A percentile compares a stretch with the other conserved stretches of the same genome.
These are phyloP conservation scores for Pseudogymnoascus sp. DNA, from an alignment of 2,329 filamentous ascomycete species.

Conservation along the genomic window DNA sequence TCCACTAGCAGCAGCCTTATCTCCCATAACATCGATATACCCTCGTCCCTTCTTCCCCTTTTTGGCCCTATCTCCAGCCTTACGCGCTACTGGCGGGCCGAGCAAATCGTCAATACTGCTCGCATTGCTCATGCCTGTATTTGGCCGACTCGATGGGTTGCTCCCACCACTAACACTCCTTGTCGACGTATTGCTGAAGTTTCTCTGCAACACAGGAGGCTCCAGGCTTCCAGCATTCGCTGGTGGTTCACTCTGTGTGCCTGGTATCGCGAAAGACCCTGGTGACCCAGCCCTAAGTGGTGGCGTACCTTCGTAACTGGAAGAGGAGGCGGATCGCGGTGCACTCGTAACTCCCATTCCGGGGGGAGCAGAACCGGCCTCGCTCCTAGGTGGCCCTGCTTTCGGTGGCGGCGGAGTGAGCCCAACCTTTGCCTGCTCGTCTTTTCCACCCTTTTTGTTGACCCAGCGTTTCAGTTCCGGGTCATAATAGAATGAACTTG, in stretches of 20 bases:
- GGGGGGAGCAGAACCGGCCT: slow-evolving; percentile 14
- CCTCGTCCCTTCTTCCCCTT: slow-evolving; percentile 76
- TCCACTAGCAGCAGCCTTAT: slow-evolving; percentile 10
- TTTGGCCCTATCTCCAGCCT: slow-evolving; percentile 50
- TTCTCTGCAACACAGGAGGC: slow-evolving; percentile 19
- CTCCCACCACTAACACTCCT: slow-evolving; percentile 17
- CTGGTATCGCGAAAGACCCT: neutral
- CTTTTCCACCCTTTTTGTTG: slow-evolving; percentile 79
- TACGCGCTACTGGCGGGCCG: slow-evolving; percentile 64
- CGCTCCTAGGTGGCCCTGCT: slow-evolving; percentile 36
- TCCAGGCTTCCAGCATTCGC: slow-evolving; percentile 6
- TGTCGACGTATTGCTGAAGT: slow-evolving; percentile 20
- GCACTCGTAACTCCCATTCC: slow-evolving; percentile 2
- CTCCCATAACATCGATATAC: slow-evolving; percentile 91
- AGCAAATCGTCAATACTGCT: slow-evolving; percentile 92
- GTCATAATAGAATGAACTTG: slow-evolving; percentile 89
- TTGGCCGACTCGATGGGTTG: slow-evolving; percentile 57
- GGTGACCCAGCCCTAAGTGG: neutral
- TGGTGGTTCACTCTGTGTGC: slow-evolving; percentile 5
- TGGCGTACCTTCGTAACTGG: neutral
- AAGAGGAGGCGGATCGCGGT: neutral
- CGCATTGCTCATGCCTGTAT: slow-evolving; percentile 82
- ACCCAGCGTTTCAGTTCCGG: slow-evolving; percentile 96
- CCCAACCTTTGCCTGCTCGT: slow-evolving; percentile 50
- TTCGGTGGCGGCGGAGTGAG: slow-evolving; percentile 76